Evolutionary conservation across 768 basidiomycete genomes (phyloP), one percentile per base, ranked within the genome.

Genomic region (Myochromella boudieri): DNA sequence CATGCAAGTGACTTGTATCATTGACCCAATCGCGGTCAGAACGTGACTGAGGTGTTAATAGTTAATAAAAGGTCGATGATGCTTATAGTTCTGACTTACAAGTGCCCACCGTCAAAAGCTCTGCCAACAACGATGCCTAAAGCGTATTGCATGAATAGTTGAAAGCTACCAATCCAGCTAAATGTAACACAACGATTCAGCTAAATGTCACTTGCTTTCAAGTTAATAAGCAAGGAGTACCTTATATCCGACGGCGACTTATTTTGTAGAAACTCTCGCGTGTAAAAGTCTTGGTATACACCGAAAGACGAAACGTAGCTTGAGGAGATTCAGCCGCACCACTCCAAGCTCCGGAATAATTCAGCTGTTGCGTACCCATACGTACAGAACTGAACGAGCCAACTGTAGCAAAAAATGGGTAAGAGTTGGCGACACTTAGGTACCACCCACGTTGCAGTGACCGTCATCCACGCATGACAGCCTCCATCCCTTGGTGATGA

Each of bases 1-100:
- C 44, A 71, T 54, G 41, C 65, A 65, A 46, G 59, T 57, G 17
- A 66, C 64, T 42, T 75, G 73, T 7, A 75, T 44, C 5, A 74
- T n/a, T 3, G 70, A 67, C 5, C 74, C 75, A 21, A 54, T 57
- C 6, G 70, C 66, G 34, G 75, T 58, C 17, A 73, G 49, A 31
- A 68, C 61, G 40, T 70, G 67, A 47, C 69, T 68, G 40, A 24
- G 18, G n/a, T 8, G 10, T 21, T n/a, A n/a, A 21, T 15, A 17
- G 11, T 22, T 32, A n/a, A 4, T 6, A 10, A 26, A 15, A 5
- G 14, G 4, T 2, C 9, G 26, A 3, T 27, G n/a, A n/a, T 14
- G 26, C 11, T 33, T 42, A 29, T 18, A 26, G 9, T 7, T 18
- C 11, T 14, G 11, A 44, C 53, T 26, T 48, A 59, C 61, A 62